These are phyloP conservation scores for Pichia occidentalis DNA, from an alignment of 805 yeast genomes.

Conservation along the genomic window DNA sequence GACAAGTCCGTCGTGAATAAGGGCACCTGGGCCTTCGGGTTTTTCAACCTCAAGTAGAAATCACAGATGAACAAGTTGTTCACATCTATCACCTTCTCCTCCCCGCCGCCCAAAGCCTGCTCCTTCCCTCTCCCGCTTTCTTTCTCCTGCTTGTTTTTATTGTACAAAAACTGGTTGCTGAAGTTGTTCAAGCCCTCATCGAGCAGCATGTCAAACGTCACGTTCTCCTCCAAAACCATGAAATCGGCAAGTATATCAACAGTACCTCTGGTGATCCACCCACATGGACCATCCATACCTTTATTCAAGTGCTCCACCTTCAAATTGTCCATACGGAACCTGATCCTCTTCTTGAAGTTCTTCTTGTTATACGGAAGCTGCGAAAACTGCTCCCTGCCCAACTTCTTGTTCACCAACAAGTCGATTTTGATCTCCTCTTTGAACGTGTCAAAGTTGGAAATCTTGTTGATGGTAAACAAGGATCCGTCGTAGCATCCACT, in stretches of 20 bases:
- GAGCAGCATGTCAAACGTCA: slow-evolving; percentile 37
- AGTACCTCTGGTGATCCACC: slow-evolving; percentile 90
- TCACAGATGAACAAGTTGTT: slow-evolving; percentile 57
- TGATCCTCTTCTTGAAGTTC: slow-evolving; percentile 45
- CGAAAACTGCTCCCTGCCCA: slow-evolving; percentile 16
- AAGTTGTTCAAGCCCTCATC: slow-evolving; percentile 9
- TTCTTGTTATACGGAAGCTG: slow-evolving; percentile 14
- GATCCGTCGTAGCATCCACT: slow-evolving; percentile 93
- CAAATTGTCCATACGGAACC: slow-evolving; percentile 79
- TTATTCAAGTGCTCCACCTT: slow-evolving; percentile 84
- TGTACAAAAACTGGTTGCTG: slow-evolving; percentile 8
- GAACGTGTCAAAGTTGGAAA: slow-evolving; percentile 53
- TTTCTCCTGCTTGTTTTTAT: slow-evolving; percentile 8
- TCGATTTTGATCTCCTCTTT: slow-evolving; percentile 26
- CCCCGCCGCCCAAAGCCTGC: background rate
- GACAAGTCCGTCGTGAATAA: slow-evolving; percentile 79
- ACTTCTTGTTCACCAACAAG: slow-evolving; percentile 18
- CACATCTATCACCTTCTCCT: slow-evolving; percentile 8
- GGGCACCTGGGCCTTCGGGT: slow-evolving; percentile 86
- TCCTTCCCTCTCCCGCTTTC: background rate
- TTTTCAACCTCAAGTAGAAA: slow-evolving; percentile 68
- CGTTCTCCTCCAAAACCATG: slow-evolving; percentile 54
- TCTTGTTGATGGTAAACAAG: slow-evolving; percentile 81
- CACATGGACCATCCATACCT: slow-evolving; percentile 91
- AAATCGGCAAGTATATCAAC: slow-evolving; percentile 94